Conservation (phyloP, 441 rosid species). For the Erodium chrysanthum region DNA sequence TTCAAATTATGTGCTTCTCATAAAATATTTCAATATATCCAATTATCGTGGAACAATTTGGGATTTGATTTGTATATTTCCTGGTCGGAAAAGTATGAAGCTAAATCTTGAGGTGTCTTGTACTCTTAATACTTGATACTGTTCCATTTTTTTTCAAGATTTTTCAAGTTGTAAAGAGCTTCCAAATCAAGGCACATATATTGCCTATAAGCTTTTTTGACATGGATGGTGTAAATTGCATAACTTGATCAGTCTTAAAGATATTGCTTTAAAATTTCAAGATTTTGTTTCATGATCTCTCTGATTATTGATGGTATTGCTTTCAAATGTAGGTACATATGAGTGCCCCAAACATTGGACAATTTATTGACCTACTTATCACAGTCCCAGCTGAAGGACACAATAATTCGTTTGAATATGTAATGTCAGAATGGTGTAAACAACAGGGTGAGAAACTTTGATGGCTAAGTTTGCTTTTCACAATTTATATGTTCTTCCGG, state of each 20-base stretch:
- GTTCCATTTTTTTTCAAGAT: background rate
- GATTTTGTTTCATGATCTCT: background rate
- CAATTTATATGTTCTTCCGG: background rate
- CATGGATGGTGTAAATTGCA: background rate
- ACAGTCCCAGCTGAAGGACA: conserved; percentile 53
- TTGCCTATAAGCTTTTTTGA: background rate
- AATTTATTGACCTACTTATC: conserved; percentile 62
- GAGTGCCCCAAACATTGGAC: conserved; percentile 67
- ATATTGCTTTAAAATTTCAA: background rate
- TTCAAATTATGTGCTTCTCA: background rate
- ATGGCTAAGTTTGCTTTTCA: conserved; percentile 7
- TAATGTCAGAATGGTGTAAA: conserved; percentile 89
- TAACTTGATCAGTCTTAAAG: background rate
- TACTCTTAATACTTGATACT: background rate
- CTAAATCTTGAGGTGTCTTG: background rate
- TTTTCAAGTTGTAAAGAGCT: background rate
- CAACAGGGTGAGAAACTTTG: conserved; percentile 58
- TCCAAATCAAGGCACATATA: background rate
- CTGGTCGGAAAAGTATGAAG: background rate
- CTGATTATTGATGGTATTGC: background rate
- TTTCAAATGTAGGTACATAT: conserved; percentile 56
- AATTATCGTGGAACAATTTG: background rate
- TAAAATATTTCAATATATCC: background rate
- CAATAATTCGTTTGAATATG: conserved; percentile 56
- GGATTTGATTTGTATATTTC: background rate